Conservation (phyloP, 2,329 filamentous ascomycete genomes). For the Aspergillus floridensis region DNA sequence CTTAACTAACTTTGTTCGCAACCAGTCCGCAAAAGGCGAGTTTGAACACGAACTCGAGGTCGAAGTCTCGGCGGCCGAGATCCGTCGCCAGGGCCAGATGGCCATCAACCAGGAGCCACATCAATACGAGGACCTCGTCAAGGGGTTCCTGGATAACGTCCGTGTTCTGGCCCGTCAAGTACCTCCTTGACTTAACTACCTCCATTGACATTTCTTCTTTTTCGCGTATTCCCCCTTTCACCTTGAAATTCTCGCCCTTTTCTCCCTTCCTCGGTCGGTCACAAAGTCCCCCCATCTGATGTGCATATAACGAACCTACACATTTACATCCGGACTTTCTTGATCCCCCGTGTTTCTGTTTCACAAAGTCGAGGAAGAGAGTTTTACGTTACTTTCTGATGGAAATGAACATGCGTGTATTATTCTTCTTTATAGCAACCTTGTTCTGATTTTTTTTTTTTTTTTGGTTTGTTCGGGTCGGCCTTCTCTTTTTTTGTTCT, state of each 20-base stretch:
- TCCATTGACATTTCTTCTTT: too few relatives aligned
- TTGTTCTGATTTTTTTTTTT: not conserved
- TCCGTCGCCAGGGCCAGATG: slow-evolving; percentile 45
- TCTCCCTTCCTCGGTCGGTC: not conserved
- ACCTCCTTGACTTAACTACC: slow-evolving; percentile 23
- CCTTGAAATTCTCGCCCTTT: not conserved
- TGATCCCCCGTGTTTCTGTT: not conserved
- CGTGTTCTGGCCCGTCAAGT: slow-evolving; percentile 45
- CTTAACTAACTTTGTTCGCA: not conserved
- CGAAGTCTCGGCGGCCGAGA: slow-evolving; percentile 46
- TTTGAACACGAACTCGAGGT: slow-evolving; percentile 52
- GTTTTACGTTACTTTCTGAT: not conserved
- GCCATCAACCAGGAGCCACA: slow-evolving; percentile 40
- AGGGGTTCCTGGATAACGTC: slow-evolving; percentile 51
- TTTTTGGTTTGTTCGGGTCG: not conserved
- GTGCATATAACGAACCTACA: too few relatives aligned
- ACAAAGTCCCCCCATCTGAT: too few relatives aligned
- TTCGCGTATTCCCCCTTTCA: slow-evolving; percentile 5
- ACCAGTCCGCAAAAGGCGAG: slow-evolving; percentile 29
- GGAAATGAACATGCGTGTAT: too few relatives aligned
- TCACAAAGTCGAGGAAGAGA: too few relatives aligned
- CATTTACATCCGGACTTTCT: too few relatives aligned
- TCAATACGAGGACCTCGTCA: slow-evolving; percentile 47
- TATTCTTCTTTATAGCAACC: not conserved
- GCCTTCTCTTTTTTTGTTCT: not conserved